Evolutionary conservation across 75 land plant genomes (phyloP).

Genomic region (Picea sitchensis): DNA sequence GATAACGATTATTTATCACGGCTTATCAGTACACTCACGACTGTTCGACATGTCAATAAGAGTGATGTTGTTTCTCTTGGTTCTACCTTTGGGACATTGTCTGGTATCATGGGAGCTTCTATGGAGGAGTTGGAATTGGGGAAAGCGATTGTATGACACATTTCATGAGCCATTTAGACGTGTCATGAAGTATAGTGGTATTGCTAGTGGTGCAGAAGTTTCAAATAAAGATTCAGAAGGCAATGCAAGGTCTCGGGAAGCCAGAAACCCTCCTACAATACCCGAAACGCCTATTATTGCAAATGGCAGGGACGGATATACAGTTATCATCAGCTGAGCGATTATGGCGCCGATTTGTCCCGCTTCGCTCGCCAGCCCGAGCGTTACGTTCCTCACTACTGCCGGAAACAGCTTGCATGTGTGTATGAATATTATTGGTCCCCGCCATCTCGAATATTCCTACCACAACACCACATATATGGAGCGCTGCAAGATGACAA

Average conservation of each 20-base stretch:
- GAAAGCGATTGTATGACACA: conserved; percentile 84
- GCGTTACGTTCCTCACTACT: too few species aligned
- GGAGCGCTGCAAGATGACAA: too few species aligned
- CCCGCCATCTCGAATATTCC: too few species aligned
- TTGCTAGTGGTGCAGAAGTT: conserved; percentile 24
- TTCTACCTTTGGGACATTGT: conserved; percentile 88
- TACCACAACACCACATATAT: too few species aligned
- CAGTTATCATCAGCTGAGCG: too few species aligned
- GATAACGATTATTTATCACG: conserved; percentile 89
- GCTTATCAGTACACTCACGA: conserved; percentile 78
- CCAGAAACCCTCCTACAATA: too few species aligned
- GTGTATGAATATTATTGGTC: too few species aligned
- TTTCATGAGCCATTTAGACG: conserved; percentile 96
- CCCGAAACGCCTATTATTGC: too few species aligned
- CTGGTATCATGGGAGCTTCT: conserved; percentile 84
- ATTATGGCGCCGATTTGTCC: too few species aligned
- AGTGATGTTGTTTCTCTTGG: conserved; percentile 92
- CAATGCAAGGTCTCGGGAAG: not conserved
- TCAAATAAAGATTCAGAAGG: conserved; percentile 13
- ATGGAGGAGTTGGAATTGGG: conserved; percentile 98
- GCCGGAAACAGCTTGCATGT: too few species aligned
- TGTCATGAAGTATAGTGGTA: conserved; percentile 38
- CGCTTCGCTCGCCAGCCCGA: too few species aligned
- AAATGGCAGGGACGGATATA: too few species aligned
- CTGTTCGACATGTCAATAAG: conserved; percentile 85